Percentiles rank a stretch among this genome's conserved stretches.
phyloP scores from a whole-genome alignment of 805 yeast genomes.

The Lipomyces anomalus region DNA sequence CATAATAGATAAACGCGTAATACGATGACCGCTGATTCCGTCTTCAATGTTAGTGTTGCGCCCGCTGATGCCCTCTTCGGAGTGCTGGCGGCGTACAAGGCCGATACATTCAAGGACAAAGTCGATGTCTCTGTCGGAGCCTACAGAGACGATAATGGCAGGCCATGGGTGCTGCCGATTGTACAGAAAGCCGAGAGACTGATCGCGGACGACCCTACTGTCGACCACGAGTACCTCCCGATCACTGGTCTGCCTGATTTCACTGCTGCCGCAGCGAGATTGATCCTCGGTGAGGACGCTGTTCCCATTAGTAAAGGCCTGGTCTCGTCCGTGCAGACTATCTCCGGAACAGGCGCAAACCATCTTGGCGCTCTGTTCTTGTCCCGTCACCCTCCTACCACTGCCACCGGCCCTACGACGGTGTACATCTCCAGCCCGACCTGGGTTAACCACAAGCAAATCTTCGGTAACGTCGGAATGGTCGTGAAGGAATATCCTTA shows the following conservation, averaged over 20 bases:
- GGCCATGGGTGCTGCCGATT: conserved; percentile 67
- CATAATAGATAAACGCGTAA: neutral
- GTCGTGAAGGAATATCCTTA: conserved; percentile 70
- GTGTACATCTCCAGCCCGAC: conserved; percentile 83
- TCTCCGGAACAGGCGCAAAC: conserved; percentile 87
- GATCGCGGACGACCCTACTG: conserved; percentile 56
- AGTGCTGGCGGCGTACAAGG: conserved; percentile 31
- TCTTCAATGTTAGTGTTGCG: conserved; percentile 26
- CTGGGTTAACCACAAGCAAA: conserved; percentile 95
- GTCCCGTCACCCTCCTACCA: conserved; percentile 36
- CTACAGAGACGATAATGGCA: conserved; percentile 61
- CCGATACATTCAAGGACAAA: conserved; percentile 41
- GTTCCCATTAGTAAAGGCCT: conserved; percentile 36
- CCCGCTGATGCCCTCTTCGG: conserved; percentile 29
- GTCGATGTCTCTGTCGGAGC: conserved; percentile 87
- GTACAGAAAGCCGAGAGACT: conserved; percentile 63
- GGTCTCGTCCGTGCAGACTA: conserved; percentile 61
- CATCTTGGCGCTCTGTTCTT: conserved; percentile 78
- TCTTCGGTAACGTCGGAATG: conserved; percentile 67
- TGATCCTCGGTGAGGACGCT: conserved; percentile 61
- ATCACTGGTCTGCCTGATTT: conserved; percentile 70
- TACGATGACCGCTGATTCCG: conserved; percentile 1
- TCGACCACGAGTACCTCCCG: conserved; percentile 85
- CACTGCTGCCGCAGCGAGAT: conserved; percentile 60
- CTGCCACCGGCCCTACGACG: conserved; percentile 35